phyloP scores from a whole-genome alignment of 2,329 filamentous ascomycete genomes.

The Cytospora mali region DNA sequence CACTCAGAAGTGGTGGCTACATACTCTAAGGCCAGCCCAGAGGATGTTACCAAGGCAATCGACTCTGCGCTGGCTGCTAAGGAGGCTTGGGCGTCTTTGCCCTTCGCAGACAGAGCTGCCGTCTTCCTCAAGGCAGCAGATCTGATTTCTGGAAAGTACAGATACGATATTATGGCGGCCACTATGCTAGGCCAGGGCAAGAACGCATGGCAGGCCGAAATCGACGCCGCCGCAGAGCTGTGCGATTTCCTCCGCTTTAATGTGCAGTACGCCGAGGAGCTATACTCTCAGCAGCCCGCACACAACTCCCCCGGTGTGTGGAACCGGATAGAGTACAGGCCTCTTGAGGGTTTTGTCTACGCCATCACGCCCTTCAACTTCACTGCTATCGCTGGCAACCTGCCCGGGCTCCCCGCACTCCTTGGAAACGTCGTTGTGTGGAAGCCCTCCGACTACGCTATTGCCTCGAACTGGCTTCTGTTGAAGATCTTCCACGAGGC shows the following conservation, averaged over 20 bases:
- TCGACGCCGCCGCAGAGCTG: constrained; percentile 90
- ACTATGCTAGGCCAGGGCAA: constrained; percentile 98
- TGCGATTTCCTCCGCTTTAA: constrained; percentile 94
- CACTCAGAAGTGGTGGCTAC: constrained; percentile 77
- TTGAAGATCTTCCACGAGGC: constrained; percentile 91
- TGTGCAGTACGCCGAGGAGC: constrained; percentile 88
- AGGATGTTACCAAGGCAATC: constrained; percentile 79
- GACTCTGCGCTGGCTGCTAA: constrained; percentile 84
- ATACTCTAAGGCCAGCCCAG: constrained; percentile 78
- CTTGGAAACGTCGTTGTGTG: constrained; percentile 95
- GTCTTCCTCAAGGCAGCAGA: constrained; percentile 97
- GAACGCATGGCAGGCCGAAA: constrained; percentile 99
- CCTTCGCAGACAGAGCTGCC: constrained; percentile 88
- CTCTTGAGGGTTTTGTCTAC: constrained; percentile 94
- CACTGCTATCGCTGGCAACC: constrained; percentile 88
- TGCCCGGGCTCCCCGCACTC: constrained; percentile 79
- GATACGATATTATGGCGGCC: constrained; percentile 94
- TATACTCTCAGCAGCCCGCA: constrained; percentile 83
- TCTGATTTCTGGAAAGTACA: constrained; percentile 86
- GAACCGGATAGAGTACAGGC: constrained; percentile 89
- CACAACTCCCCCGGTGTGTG: constrained; percentile 84
- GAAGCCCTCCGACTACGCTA: constrained; percentile 91
- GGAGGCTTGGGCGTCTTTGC: constrained; percentile 79
- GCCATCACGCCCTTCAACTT: constrained; percentile 97
- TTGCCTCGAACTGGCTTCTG: constrained; percentile 88